Evolutionary conservation across 1,284 basidiomycete genomes (phyloP).

Genomic region (Chondrostereum purpureum): DNA sequence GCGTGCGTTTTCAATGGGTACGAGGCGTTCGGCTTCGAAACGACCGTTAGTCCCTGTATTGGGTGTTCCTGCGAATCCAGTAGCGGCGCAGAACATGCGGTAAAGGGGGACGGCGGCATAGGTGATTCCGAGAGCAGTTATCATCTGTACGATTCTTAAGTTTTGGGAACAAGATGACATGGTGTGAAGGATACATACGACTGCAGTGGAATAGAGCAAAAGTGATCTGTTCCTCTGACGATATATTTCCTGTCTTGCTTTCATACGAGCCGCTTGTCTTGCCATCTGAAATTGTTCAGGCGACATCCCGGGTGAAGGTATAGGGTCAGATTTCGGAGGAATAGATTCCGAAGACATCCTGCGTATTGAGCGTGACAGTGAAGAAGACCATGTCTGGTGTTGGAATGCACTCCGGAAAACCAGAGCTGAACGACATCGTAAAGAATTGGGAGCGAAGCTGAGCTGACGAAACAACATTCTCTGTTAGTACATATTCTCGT

Average conservation of each 20-base stretch:
- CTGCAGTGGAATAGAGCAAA: constrained; percentile 75
- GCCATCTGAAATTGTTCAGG: too few relatives aligned
- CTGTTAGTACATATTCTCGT: too few relatives aligned
- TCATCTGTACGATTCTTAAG: constrained; percentile 43
- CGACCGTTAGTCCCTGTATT: constrained; percentile 73
- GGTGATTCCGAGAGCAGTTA: constrained; percentile 77
- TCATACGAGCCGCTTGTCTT: constrained; percentile 3
- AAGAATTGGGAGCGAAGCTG: background rate
- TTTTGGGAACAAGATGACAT: constrained; percentile 3
- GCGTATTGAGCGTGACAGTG: too few relatives aligned
- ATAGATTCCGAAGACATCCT: background rate
- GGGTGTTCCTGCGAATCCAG: constrained; percentile 94
- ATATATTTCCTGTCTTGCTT: constrained; percentile 25
- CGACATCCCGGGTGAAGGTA: background rate
- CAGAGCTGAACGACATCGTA: background rate
- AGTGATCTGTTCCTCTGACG: constrained; percentile 60
- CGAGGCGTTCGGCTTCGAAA: constrained; percentile 77
- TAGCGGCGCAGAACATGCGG: constrained; percentile 95
- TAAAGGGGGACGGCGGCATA: constrained; percentile 98
- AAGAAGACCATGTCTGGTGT: background rate
- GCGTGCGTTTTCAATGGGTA: constrained; percentile 62
- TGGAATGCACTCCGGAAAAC: background rate
- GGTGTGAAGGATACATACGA: constrained; percentile 40
- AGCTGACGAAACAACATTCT: too few relatives aligned
- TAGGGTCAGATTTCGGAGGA: background rate